phyloP scores from a whole-genome alignment of 345 rosid genomes.

The Raphanus sativus region DNA sequence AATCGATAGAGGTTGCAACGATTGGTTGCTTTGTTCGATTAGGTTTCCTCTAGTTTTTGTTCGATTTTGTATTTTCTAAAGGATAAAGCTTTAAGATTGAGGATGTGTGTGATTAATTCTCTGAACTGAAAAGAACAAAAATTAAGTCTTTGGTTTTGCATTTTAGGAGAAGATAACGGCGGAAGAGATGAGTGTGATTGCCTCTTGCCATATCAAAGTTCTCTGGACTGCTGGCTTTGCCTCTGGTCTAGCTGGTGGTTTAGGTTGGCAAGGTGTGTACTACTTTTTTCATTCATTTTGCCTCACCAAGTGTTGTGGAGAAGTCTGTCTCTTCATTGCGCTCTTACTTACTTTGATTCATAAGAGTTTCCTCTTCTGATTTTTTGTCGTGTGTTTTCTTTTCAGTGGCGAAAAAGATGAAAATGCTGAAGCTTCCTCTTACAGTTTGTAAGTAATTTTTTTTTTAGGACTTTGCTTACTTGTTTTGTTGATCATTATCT shows the following conservation, averaged over 20 bases:
- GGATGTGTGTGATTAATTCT: not conserved
- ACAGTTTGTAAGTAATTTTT: constrained; percentile 17
- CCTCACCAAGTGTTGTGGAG: too few species aligned
- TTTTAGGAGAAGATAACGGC: constrained; percentile 32
- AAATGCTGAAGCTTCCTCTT: constrained; percentile 13
- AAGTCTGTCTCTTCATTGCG: not conserved
- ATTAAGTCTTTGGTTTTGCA: not conserved
- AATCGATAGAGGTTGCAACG: not conserved
- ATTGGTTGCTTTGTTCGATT: not conserved
- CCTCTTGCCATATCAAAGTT: constrained; percentile 30
- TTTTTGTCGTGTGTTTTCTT: not conserved
- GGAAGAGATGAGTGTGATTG: constrained; percentile 18
- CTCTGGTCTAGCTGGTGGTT: constrained; percentile 34
- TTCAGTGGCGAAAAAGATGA: constrained; percentile 25
- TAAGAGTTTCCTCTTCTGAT: not conserved
- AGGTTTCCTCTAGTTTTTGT: too few species aligned
- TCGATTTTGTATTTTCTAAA: too few species aligned
- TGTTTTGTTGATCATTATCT: not conserved
- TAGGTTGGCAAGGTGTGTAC: constrained; percentile 34
- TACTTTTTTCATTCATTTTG: too few species aligned
- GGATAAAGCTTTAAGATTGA: not conserved
- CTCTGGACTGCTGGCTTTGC: constrained; percentile 34
- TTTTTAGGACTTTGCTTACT: not conserved
- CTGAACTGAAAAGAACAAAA: not conserved
- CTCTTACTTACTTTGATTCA: too few species aligned